phyloP scores from a whole-genome alignment of 805 yeast species.

The Zygotorulaspora florentina region DNA sequence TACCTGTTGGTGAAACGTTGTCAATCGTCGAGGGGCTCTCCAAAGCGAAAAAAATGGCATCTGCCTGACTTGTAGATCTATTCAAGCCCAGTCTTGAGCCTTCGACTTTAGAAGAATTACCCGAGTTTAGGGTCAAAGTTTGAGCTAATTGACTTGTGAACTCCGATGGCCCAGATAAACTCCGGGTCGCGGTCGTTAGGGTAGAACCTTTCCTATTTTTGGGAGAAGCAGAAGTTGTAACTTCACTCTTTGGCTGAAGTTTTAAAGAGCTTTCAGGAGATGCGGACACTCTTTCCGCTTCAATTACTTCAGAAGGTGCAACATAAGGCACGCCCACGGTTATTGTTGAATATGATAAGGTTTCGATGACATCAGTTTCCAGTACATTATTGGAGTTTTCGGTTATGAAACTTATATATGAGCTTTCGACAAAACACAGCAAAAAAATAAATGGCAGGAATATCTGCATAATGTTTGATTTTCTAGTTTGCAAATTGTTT shows the following conservation, averaged over 20 bases:
- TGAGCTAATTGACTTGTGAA: neutral
- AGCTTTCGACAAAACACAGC: neutral
- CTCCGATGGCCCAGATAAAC: neutral
- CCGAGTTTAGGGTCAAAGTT: neutral
- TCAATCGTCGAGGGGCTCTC: neutral
- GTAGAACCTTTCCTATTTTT: too few relatives aligned
- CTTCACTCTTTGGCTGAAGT: too few relatives aligned
- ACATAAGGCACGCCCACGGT: conserved; percentile 12
- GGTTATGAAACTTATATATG: conserved; percentile 1
- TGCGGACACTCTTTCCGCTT: conserved; percentile 6
- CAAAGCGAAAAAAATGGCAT: neutral
- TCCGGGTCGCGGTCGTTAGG: too few relatives aligned
- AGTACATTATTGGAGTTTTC: conserved; percentile 3
- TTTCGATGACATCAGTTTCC: conserved; percentile 8
- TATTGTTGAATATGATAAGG: neutral
- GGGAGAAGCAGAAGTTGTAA: too few relatives aligned
- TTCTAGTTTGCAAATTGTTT: neutral
- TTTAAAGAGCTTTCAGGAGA: conserved; percentile 1
- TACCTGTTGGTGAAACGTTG: conserved; percentile 1
- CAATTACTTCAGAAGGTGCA: neutral
- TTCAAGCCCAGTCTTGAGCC: neutral
- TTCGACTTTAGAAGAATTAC: neutral
- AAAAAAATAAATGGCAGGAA: neutral
- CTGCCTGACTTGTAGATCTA: neutral
- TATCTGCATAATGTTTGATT: conserved; percentile 1